Conservation (phyloP, 106 monocot genomes). For the Phalaenopsis equestris region DNA sequence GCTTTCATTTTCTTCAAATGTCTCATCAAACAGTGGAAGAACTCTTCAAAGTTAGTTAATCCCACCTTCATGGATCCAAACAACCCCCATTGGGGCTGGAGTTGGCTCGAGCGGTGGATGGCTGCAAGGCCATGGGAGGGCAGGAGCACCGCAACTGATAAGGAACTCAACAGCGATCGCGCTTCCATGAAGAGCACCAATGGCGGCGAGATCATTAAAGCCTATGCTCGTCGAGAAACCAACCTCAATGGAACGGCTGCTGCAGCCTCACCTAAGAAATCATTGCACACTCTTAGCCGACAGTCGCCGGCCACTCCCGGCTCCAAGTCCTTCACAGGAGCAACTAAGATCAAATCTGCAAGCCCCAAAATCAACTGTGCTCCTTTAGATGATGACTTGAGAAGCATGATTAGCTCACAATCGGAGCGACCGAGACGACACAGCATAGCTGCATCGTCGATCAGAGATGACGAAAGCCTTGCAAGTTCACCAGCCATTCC, state of each 20-base stretch:
- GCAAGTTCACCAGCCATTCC: slow-evolving; percentile 57
- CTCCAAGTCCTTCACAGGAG: slow-evolving; percentile 15
- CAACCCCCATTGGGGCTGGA: slow-evolving; percentile 98
- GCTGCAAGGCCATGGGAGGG: slow-evolving; percentile 82
- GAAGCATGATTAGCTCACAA: slow-evolving; percentile 50
- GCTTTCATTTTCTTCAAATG: neutral
- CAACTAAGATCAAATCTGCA: slow-evolving; percentile 26
- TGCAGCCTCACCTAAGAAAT: slow-evolving; percentile 21
- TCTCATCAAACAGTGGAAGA: slow-evolving; percentile 61
- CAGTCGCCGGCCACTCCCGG: slow-evolving; percentile 38
- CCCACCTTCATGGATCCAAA: slow-evolving; percentile 73
- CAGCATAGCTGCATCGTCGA: slow-evolving; percentile 59
- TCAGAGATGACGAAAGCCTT: slow-evolving; percentile 77
- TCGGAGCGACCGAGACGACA: slow-evolving; percentile 62
- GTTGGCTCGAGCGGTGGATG: slow-evolving; percentile 99
- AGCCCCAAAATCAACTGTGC: slow-evolving; percentile 26
- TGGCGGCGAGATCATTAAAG: slow-evolving; percentile 35
- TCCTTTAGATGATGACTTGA: slow-evolving; percentile 47
- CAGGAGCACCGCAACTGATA: slow-evolving; percentile 38
- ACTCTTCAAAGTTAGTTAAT: slow-evolving; percentile 59
- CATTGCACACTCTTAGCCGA: slow-evolving; percentile 16
- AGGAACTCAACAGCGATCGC: slow-evolving; percentile 34
- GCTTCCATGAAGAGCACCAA: slow-evolving; percentile 32
- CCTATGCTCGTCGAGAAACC: slow-evolving; percentile 46
- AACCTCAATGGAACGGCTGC: slow-evolving; percentile 19